Evolutionary conservation across 768 basidiomycete genomes (phyloP).

Genomic region (Hygrocybe punicea): DNA sequence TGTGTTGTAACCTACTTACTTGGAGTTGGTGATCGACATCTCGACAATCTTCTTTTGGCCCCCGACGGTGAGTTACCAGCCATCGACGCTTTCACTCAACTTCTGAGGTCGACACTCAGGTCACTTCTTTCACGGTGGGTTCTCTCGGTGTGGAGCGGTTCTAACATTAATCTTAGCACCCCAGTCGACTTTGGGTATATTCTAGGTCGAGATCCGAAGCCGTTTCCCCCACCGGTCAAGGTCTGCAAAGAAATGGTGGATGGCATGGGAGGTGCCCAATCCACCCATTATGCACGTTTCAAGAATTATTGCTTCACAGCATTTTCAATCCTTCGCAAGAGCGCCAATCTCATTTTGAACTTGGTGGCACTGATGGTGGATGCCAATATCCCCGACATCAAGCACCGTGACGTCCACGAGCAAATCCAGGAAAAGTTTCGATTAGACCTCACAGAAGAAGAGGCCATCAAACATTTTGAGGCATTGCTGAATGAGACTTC

Average conservation of each 20-base stretch:
- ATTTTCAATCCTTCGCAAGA: constrained; percentile 93
- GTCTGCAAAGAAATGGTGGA: constrained; percentile 99
- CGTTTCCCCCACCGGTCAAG: constrained; percentile 96
- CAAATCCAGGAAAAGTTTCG: constrained; percentile 97
- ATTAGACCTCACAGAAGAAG: constrained; percentile 90
- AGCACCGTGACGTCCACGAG: constrained; percentile 80
- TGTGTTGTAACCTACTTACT: constrained; percentile 95
- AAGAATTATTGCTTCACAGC: constrained; percentile 97
- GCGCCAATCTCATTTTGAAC: constrained; percentile 95
- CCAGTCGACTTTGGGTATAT: constrained; percentile 98
- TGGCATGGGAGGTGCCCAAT: constrained; percentile 96
- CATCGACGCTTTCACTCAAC: neutral
- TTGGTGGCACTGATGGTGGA: constrained; percentile 96
- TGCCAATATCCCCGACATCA: constrained; percentile 96
- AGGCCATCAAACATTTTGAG: constrained; percentile 97
- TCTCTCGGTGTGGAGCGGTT: neutral
- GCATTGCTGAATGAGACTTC: constrained; percentile 89
- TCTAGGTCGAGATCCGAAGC: constrained; percentile 94
- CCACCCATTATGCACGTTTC: constrained; percentile 94
- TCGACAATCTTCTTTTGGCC: constrained; percentile 90
- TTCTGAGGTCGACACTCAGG: constrained; percentile 38
- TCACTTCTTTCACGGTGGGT: constrained; percentile 92
- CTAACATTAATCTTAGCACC: neutral
- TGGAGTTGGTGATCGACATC: constrained; percentile 94
- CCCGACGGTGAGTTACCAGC: constrained; percentile 66